Percentiles rank a stretch among this genome's conserved stretches.
Conservation (phyloP, 2,329 filamentous ascomycete genomes). For the Fusarium protoensiforme region DNA sequence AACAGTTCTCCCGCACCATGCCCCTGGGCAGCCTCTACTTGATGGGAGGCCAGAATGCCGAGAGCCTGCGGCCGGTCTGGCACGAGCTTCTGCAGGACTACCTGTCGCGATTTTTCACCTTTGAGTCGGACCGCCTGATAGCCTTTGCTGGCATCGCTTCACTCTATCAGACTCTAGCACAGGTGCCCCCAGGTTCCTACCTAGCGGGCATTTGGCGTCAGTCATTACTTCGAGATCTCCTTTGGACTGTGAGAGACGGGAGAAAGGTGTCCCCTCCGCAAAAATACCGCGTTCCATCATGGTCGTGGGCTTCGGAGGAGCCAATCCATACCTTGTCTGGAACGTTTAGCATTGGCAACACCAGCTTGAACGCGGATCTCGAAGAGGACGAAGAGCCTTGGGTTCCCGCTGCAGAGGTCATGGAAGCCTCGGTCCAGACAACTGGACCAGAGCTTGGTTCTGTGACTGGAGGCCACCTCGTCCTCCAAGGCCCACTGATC, state of each 20-base stretch:
- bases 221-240: slow-evolving; percentile 14
- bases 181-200: slow-evolving; percentile 14
- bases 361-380: background rate
- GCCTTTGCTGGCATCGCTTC: slow-evolving; percentile 30
- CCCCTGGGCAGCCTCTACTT: slow-evolving; percentile 19
- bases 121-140: slow-evolving; percentile 28
- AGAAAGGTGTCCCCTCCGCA: slow-evolving; percentile 28
- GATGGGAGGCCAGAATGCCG: background rate
- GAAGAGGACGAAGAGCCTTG: slow-evolving; percentile 14
- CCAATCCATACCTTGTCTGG: slow-evolving; percentile 1
- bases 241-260: slow-evolving; percentile 24
- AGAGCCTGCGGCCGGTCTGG: slow-evolving; percentile 5
- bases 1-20: slow-evolving; percentile 5
- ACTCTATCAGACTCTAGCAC: slow-evolving; percentile 15
- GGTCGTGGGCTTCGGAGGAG: slow-evolving; percentile 34
- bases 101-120: slow-evolving; percentile 24
- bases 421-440: slow-evolving; percentile 15
- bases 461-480: slow-evolving; percentile 10
- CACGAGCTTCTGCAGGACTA: slow-evolving; percentile 25
- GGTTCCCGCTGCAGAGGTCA: background rate
- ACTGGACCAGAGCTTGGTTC: slow-evolving; percentile 20
- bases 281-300: slow-evolving; percentile 32
- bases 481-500: slow-evolving; percentile 26
- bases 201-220: slow-evolving; percentile 30
- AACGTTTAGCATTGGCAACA: slow-evolving; percentile 12